Percentiles rank a stretch among this genome's conserved stretches.
Conservation (phyloP, 2,329 filamentous ascomycete genomes). For the Fusarium sp. region DNA sequence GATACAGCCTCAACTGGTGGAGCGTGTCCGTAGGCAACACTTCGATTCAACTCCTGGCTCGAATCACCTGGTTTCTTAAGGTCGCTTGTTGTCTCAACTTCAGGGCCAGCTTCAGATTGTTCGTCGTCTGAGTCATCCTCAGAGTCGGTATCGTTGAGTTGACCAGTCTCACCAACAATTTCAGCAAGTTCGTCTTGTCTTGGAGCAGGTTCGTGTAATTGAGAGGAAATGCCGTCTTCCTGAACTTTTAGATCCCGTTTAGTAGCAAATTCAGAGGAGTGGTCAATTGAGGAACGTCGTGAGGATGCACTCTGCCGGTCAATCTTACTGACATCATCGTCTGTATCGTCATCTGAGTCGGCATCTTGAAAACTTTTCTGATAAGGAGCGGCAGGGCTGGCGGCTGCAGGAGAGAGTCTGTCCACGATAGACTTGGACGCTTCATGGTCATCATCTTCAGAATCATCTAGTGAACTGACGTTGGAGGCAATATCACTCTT, state of each 20-base stretch:
- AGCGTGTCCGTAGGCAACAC: neutral
- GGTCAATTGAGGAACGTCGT: neutral
- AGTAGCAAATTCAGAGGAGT: neutral
- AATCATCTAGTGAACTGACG: conserved; percentile 10
- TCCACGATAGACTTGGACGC: neutral
- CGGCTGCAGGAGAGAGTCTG: neutral
- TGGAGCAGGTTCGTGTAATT: neutral
- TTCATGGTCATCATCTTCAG: neutral
- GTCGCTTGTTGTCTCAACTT: neutral
- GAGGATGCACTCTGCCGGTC: conserved; percentile 3
- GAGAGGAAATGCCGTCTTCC: neutral
- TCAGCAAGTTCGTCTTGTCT: neutral
- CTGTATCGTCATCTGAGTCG: conserved; percentile 1
- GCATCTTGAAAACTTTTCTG: neutral
- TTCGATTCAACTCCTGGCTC: neutral
- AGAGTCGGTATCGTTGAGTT: neutral
- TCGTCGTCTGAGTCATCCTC: conserved; percentile 17
- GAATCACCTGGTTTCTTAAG: neutral
- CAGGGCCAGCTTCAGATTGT: neutral
- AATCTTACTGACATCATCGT: neutral
- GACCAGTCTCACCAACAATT: neutral
- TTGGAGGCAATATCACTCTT: neutral
- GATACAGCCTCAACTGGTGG: neutral
- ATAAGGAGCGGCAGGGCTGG: neutral
- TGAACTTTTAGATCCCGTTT: conserved; percentile 3